phyloP scores from a whole-genome alignment of 257 asterid species.

The Ligustrum vulgare region DNA sequence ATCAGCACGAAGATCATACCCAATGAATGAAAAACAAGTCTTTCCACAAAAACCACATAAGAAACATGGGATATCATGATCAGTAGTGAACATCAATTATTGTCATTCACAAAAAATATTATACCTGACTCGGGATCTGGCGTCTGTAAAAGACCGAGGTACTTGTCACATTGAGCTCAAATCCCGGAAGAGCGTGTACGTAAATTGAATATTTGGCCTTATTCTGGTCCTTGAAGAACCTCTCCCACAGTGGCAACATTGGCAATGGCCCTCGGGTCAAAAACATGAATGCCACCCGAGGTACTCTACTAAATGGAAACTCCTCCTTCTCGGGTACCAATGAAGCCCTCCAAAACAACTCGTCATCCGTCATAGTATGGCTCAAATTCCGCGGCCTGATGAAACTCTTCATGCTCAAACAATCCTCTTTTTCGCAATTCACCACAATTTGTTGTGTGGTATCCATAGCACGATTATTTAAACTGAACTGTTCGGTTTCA shows the following conservation, averaged over 20 bases:
- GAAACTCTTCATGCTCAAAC: slow-evolving; percentile 58
- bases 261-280: slow-evolving; percentile 90
- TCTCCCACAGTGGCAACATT: slow-evolving; percentile 86
- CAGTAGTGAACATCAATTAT: slow-evolving; percentile 19
- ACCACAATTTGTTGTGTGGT: slow-evolving; percentile 28
- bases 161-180: slow-evolving; percentile 53
- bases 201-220: slow-evolving; percentile 64
- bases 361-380: slow-evolving; percentile 76
- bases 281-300: slow-evolving; percentile 91
- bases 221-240: slow-evolving; percentile 75
- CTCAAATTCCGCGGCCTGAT: slow-evolving; percentile 45
- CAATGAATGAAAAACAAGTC: background rate
- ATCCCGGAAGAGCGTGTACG: slow-evolving; percentile 76
- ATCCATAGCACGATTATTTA: slow-evolving; percentile 32
- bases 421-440: slow-evolving; percentile 48
- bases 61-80: slow-evolving; percentile 13
- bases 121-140: slow-evolving; percentile 88
- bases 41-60: slow-evolving; percentile 11
- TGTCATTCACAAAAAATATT: slow-evolving; percentile 14
- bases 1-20: slow-evolving; percentile 8
- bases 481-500: slow-evolving; percentile 42
- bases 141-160: slow-evolving; percentile 75
- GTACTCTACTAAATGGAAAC: slow-evolving; percentile 74
- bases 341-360: slow-evolving; percentile 95
- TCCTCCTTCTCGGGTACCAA: slow-evolving; percentile 74